Percentiles rank a stretch among this genome's conserved stretches.
phyloP scores from a whole-genome alignment of 2,329 filamentous ascomycete species.

The Penicillium concentricum region DNA sequence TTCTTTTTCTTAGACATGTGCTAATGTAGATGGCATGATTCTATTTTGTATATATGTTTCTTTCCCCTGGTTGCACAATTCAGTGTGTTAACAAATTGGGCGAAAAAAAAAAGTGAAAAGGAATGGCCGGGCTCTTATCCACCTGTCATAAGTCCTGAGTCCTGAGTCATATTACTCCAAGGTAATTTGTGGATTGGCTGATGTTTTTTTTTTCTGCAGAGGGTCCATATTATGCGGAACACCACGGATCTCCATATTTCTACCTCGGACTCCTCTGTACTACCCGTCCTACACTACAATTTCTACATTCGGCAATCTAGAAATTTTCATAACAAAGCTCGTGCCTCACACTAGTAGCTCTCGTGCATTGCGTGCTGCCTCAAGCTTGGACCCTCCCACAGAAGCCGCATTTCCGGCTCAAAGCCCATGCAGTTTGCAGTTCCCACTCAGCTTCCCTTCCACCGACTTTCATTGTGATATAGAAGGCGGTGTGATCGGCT shows the following conservation, averaged over 20 bases:
- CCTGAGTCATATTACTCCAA: constrained; percentile 5
- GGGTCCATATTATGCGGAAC: constrained; percentile 1
- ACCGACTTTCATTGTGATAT: background rate
- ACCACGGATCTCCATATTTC: background rate
- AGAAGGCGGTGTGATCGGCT: constrained; percentile 1
- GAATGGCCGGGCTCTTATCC: constrained; percentile 1
- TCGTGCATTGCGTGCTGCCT: constrained; percentile 1
- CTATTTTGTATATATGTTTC: too few relatives aligned
- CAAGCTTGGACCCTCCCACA: constrained; percentile 1
- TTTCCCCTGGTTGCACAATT: too few relatives aligned
- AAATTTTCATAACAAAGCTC: constrained; percentile 1
- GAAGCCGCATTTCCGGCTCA: background rate
- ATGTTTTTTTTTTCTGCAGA: background rate
- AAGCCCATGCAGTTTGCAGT: background rate
- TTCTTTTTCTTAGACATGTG: background rate
- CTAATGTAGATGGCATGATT: too few relatives aligned
- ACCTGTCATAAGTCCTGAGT: constrained; percentile 23
- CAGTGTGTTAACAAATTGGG: too few relatives aligned
- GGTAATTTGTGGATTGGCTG: too few relatives aligned
- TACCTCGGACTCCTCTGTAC: background rate
- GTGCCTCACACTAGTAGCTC: constrained; percentile 5
- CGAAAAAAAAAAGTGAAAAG: too few relatives aligned
- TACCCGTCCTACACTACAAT: too few relatives aligned
- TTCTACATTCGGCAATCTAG: background rate
- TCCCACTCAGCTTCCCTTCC: background rate